Evolutionary conservation across 2,329 filamentous ascomycete genomes (phyloP).

Genomic region (Fusarium irregulare): DNA sequence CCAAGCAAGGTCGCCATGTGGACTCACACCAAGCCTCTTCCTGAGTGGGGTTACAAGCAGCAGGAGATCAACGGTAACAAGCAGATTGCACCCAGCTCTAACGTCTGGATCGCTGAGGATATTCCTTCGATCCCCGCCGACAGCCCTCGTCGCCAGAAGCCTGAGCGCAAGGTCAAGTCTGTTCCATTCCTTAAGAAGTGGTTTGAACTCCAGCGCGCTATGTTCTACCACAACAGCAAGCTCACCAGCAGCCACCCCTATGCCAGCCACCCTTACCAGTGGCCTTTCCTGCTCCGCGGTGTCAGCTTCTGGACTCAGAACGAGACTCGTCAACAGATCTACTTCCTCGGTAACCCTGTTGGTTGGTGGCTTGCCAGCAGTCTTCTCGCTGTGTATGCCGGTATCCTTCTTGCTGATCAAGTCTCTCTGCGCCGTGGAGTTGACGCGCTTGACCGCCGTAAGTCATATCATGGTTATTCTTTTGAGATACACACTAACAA

Average conservation of each 20-base stretch:
- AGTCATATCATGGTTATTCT: constrained; percentile 57
- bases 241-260: constrained; percentile 97
- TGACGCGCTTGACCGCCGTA: constrained; percentile 92
- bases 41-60: constrained; percentile 96
- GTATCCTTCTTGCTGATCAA: constrained; percentile 92
- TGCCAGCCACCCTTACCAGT: constrained; percentile 92
- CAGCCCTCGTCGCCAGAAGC: constrained; percentile 78
- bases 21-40: constrained; percentile 95
- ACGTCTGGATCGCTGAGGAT: constrained; percentile 94
- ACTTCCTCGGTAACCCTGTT: constrained; percentile 96
- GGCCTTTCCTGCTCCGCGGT: constrained; percentile 96
- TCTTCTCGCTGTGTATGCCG: constrained; percentile 90
- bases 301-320: constrained; percentile 99
- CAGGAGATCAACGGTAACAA: constrained; percentile 99
- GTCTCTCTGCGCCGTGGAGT: constrained; percentile 91
- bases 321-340: constrained; percentile 95
- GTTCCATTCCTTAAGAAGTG: constrained; percentile 94
- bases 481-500: constrained; percentile 46
- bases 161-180: constrained; percentile 81
- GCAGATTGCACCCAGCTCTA: constrained; percentile 87
- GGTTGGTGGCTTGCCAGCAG: constrained; percentile 98
- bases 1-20: constrained; percentile 99
- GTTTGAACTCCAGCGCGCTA: constrained; percentile 94
- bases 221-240: constrained; percentile 99
- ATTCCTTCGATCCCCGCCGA: constrained; percentile 82